Conservation (phyloP, 768 basidiomycete genomes). For the Leucocoprinus sp. region DNA sequence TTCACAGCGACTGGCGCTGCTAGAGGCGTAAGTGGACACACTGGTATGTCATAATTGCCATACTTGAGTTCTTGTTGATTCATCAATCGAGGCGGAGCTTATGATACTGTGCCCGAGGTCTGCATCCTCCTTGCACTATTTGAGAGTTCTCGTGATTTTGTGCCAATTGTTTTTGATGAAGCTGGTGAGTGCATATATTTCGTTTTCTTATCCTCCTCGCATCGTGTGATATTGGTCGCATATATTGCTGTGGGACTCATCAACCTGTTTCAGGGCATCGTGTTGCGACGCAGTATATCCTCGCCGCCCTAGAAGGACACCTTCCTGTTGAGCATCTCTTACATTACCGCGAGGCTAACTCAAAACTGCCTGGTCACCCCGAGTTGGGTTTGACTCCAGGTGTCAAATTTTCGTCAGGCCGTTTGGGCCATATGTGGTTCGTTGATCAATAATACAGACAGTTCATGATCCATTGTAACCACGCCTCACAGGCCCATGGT, state of each 20-base stretch:
- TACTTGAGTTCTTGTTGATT: not conserved
- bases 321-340: slow-evolving; percentile 70
- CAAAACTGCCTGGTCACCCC: slow-evolving; percentile 83
- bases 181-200: slow-evolving; percentile 45
- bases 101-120: slow-evolving; percentile 79
- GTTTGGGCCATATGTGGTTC: slow-evolving; percentile 84
- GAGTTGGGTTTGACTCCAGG: slow-evolving; percentile 89
- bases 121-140: slow-evolving; percentile 72
- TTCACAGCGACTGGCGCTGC: slow-evolving; percentile 85
- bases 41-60: slow-evolving; percentile 33
- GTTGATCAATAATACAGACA: slow-evolving; percentile 13
- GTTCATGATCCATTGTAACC: slow-evolving; percentile 1
- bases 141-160: slow-evolving; percentile 51
- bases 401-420: slow-evolving; percentile 89
- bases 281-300: slow-evolving; percentile 84
- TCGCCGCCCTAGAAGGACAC: slow-evolving; percentile 68
- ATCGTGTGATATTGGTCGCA: not conserved
- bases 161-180: slow-evolving; percentile 72
- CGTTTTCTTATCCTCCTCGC: not conserved
- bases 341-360: slow-evolving; percentile 80
- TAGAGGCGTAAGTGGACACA: slow-evolving; percentile 82
- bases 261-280: slow-evolving; percentile 54
- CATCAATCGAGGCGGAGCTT: slow-evolving; percentile 44
- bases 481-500: slow-evolving; percentile 49
- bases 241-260: slow-evolving; percentile 4